These are phyloP conservation scores for Aspergillus olivimuriae DNA, from an alignment of 495 filamentous ascomycete genomes.

Conservation along the genomic window DNA sequence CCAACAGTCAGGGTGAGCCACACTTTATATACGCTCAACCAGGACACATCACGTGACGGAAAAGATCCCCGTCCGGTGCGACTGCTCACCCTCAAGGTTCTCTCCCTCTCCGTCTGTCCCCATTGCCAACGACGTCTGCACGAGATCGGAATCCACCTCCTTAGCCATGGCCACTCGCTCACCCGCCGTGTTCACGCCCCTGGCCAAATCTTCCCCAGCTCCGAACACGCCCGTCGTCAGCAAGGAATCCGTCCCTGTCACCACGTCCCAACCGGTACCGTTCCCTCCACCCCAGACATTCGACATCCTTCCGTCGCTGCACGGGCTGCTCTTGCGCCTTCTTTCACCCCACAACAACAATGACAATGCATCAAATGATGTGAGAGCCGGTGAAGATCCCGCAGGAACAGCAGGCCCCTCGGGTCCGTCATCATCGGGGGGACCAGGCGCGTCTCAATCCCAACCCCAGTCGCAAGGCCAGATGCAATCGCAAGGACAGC, in stretches of 20 bases:
- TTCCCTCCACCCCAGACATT: slow-evolving; percentile 57
- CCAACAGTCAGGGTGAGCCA: too few species aligned
- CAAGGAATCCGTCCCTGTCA: slow-evolving; percentile 29
- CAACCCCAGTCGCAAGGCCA: slow-evolving; percentile 22
- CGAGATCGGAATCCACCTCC: too few species aligned
- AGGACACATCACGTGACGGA: too few species aligned
- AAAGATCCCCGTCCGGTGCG: too few species aligned
- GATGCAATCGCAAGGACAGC: slow-evolving; percentile 15
- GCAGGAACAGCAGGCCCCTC: slow-evolving; percentile 17
- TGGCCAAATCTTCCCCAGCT: slow-evolving; percentile 34
- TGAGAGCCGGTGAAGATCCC: slow-evolving; percentile 18
- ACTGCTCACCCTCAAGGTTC: too few species aligned
- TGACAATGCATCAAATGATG: slow-evolving; percentile 8
- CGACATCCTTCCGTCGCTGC: slow-evolving; percentile 78
- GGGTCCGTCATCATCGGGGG: slow-evolving; percentile 9
- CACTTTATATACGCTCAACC: too few species aligned
- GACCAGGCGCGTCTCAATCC: slow-evolving; percentile 17
- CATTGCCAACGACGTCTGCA: too few species aligned
- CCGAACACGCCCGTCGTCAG: slow-evolving; percentile 32
- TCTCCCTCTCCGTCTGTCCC: too few species aligned
- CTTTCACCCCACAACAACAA: slow-evolving; percentile 32
- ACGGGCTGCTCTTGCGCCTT: slow-evolving; percentile 69
- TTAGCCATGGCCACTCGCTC: slow-evolving; percentile 40
- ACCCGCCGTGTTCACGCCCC: slow-evolving; percentile 31
- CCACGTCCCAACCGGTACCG: slow-evolving; percentile 43